Conservation (phyloP, 2,329 filamentous ascomycete species). For the Cephalotrichum gorgonifer region DNA sequence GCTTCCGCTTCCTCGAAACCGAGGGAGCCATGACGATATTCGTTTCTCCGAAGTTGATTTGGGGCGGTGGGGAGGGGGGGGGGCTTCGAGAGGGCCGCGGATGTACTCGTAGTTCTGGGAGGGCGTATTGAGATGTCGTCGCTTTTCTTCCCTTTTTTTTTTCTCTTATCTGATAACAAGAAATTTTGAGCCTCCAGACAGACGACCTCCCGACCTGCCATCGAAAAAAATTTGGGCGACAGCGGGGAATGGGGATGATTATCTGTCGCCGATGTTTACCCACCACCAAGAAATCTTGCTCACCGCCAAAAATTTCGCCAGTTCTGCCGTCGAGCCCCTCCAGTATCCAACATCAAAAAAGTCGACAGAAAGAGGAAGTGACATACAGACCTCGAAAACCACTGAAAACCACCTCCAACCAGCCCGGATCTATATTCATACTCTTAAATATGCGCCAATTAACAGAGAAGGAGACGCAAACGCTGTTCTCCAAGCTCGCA, state of each 20-base stretch:
- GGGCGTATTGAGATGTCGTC: neutral
- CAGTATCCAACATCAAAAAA: constrained; percentile 4
- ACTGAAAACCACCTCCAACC: no score
- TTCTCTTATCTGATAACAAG: neutral
- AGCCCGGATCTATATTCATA: neutral
- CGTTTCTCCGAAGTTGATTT: no score
- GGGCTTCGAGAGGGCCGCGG: no score
- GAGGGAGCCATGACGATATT: constrained; percentile 1
- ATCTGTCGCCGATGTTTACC: neutral
- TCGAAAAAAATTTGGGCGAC: no score
- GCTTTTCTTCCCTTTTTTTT: neutral
- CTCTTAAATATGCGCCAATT: constrained; percentile 62
- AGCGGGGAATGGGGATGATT: no score
- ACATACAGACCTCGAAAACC: neutral
- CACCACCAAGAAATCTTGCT: constrained; percentile 4
- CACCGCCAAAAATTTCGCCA: constrained; percentile 17
- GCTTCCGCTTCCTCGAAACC: constrained; percentile 4
- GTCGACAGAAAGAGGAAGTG: neutral
- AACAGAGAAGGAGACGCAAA: constrained; percentile 69
- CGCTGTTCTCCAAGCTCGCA: constrained; percentile 84
- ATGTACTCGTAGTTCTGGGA: no score
- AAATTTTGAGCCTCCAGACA: neutral
- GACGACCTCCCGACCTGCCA: no score
- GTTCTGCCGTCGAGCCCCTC: constrained; percentile 12
- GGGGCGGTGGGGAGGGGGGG: no score